Percentiles rank a stretch among this genome's conserved stretches.
Evolutionary conservation across 163 green algal genomes (phyloP).

Genomic region (Trebouxia gelatinosa): DNA sequence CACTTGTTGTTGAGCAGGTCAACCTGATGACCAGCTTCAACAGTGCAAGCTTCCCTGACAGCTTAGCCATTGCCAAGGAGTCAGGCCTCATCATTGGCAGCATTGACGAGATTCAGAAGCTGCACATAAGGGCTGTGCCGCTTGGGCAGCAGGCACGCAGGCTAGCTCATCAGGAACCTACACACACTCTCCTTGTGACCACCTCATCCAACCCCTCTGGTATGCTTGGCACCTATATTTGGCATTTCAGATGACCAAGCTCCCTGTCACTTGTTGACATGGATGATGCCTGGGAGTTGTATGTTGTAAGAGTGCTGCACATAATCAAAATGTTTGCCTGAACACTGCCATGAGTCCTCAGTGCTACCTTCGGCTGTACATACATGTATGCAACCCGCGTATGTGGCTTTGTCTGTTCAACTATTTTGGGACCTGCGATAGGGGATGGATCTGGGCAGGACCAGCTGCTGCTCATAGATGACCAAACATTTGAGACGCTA

Average conservation of each 20-base stretch:
- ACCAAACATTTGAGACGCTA: constrained; percentile 88
- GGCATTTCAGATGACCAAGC: too few species aligned
- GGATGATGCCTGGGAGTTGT: too few species aligned
- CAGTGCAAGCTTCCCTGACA: constrained; percentile 71
- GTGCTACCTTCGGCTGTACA: too few species aligned
- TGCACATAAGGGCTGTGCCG: constrained; percentile 91
- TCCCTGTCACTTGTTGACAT: too few species aligned
- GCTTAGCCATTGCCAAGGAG: constrained; percentile 82
- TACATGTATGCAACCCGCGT: too few species aligned
- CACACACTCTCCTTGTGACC: constrained; percentile 46
- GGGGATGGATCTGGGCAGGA: too few species aligned
- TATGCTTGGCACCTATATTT: too few species aligned
- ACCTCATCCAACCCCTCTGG: constrained; percentile 6
- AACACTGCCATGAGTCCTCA: too few species aligned
- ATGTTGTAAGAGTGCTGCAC: too few species aligned
- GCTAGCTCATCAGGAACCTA: constrained; percentile 81
- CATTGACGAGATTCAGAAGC: constrained; percentile 95
- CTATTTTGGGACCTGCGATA: too few species aligned
- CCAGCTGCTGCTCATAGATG: constrained; percentile 81
- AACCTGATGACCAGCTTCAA: constrained; percentile 81
- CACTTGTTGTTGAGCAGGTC: constrained; percentile 76
- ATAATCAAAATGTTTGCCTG: too few species aligned
- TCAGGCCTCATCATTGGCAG: constrained; percentile 73
- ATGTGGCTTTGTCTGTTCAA: too few species aligned
- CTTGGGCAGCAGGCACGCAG: constrained; percentile 90